Conservation (phyloP, 768 basidiomycete genomes). For the Termitomyces sp. region DNA sequence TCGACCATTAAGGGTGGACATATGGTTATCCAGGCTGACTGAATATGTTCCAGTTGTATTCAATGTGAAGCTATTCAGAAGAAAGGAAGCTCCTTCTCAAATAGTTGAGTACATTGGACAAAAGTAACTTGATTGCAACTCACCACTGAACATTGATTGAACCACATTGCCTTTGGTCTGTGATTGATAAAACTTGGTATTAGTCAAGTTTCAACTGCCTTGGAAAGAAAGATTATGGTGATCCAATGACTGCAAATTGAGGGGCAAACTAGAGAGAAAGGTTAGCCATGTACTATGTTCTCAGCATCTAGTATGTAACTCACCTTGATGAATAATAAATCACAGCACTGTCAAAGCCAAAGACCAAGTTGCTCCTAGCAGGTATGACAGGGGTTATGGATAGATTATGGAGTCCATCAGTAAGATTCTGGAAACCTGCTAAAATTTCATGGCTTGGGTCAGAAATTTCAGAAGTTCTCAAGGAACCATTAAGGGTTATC, state of each 20-base stretch:
- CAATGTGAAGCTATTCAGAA: constrained; percentile 57
- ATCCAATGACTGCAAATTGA: constrained; percentile 29
- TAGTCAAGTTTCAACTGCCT: constrained; percentile 68
- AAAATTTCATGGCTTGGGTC: constrained; percentile 38
- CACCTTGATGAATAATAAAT: constrained; percentile 4
- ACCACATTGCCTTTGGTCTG: constrained; percentile 42
- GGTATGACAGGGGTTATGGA: constrained; percentile 46
- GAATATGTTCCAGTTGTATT: constrained; percentile 56
- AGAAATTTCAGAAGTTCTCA: constrained; percentile 19
- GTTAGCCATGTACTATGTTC: not conserved
- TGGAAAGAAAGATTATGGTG: constrained; percentile 44
- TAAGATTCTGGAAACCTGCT: constrained; percentile 43
- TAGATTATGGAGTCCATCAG: constrained; percentile 50
- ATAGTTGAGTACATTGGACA: not conserved
- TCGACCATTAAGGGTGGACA: constrained; percentile 42
- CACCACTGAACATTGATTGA: constrained; percentile 43
- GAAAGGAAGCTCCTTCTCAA: constrained; percentile 54
- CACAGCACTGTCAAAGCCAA: constrained; percentile 36
- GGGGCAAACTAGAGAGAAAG: not conserved
- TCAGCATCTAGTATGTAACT: too few relatives aligned
- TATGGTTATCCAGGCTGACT: constrained; percentile 41
- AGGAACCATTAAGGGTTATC: constrained; percentile 53
- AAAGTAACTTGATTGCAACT: constrained; percentile 20
- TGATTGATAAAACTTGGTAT: constrained; percentile 27
- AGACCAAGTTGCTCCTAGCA: constrained; percentile 12